Evolutionary conservation across 2,329 filamentous ascomycete species (phyloP).

Genomic region (Pyricularia pennisetigena): DNA sequence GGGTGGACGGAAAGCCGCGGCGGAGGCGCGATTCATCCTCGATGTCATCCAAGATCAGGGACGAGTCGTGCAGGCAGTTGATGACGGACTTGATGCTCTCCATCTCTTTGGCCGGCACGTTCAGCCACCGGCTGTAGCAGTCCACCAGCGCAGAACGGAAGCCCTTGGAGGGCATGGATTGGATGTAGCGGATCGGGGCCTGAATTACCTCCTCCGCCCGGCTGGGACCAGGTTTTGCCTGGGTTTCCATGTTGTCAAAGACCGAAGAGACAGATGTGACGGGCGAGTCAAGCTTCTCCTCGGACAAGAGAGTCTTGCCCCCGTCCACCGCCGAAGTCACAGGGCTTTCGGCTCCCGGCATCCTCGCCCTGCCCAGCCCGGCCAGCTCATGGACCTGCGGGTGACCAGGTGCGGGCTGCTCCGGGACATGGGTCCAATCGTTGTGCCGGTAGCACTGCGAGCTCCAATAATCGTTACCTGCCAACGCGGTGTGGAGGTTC

Average conservation of each 20-base stretch:
- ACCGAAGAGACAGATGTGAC: background rate
- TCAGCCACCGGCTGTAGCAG: slow-evolving; percentile 19
- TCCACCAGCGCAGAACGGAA: slow-evolving; percentile 14
- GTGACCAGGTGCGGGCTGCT: background rate
- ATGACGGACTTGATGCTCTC: slow-evolving; percentile 16
- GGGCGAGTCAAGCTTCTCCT: background rate
- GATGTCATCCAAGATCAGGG: slow-evolving; percentile 28
- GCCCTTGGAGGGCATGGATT: slow-evolving; percentile 16
- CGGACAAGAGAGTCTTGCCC: background rate
- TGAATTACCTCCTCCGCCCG: slow-evolving; percentile 6
- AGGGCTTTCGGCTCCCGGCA: background rate
- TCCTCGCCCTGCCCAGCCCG: background rate
- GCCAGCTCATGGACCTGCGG: background rate
- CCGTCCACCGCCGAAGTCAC: background rate
- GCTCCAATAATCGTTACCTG: background rate
- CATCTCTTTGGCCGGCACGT: slow-evolving; percentile 12
- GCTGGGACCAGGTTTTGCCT: background rate
- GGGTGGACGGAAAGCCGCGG: slow-evolving; percentile 22
- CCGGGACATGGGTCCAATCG: background rate
- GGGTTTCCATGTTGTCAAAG: background rate
- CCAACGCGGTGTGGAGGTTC: background rate
- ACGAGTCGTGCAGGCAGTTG: slow-evolving; percentile 18
- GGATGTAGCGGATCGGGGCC: slow-evolving; percentile 14
- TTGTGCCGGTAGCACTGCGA: background rate
- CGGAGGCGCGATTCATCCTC: slow-evolving; percentile 24